Conservation (phyloP, 139 green algal genomes). For the Asterochloris erici region DNA sequence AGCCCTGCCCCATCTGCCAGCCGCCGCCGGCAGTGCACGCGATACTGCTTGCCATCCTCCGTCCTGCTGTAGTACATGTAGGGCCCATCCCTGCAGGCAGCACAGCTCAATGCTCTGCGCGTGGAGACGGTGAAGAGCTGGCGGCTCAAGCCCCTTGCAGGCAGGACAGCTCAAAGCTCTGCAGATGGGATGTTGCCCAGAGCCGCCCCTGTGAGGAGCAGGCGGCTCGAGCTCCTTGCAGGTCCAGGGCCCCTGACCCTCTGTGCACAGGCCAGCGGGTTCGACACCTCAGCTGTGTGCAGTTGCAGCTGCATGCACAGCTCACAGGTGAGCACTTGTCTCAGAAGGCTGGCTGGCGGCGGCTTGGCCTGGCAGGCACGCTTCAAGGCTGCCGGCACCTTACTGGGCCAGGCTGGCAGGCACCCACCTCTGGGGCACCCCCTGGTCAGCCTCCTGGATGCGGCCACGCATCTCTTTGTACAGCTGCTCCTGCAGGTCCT, state of each 20-base stretch:
- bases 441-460: slow-evolving; percentile 84
- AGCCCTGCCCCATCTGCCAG: slow-evolving; percentile 30
- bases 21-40: slow-evolving; percentile 63
- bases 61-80: slow-evolving; percentile 86
- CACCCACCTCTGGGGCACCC: slow-evolving; percentile 31
- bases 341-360: not conserved
- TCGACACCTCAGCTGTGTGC: not conserved
- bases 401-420: not conserved
- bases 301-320: not conserved
- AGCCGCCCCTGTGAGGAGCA: not conserved
- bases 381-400: not conserved
- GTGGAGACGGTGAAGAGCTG: not conserved
- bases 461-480: slow-evolving; percentile 81
- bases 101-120: not conserved
- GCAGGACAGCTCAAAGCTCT: not conserved
- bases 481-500: slow-evolving; percentile 71
- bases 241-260: too few species aligned
- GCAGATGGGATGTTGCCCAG: too few species aligned
- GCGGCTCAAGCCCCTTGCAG: not conserved
- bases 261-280: not conserved
- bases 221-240: not conserved
- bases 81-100: slow-evolving; percentile 40
- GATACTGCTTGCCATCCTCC: slow-evolving; percentile 70
- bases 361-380: not conserved
- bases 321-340: not conserved